phyloP scores from a whole-genome alignment of 2,329 filamentous ascomycete species.

The Ceratocystis cacaofunesta region DNA sequence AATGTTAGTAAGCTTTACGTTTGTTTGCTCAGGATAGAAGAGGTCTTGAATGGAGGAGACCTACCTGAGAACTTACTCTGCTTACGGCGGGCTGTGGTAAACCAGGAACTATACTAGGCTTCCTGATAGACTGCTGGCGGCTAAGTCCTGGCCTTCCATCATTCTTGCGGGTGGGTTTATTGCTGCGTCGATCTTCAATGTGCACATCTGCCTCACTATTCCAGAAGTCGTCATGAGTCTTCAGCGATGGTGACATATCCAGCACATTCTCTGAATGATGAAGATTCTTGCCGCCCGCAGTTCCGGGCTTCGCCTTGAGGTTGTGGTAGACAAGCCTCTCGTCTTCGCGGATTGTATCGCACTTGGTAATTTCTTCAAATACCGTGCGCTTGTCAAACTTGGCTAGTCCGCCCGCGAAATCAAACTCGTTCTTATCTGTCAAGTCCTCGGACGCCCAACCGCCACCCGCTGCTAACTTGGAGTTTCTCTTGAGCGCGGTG shows the following conservation, averaged over 20 bases:
- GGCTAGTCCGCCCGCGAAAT: constrained; percentile 76
- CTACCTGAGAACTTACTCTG: constrained; percentile 17
- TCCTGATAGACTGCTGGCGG: constrained; percentile 25
- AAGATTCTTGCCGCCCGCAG: constrained; percentile 71
- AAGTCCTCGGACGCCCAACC: constrained; percentile 95
- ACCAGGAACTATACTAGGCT: constrained; percentile 32
- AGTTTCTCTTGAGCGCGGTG: constrained; percentile 39
- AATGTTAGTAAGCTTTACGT: background rate
- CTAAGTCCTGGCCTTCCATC: constrained; percentile 10
- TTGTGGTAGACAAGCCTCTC: constrained; percentile 87
- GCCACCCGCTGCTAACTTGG: constrained; percentile 25
- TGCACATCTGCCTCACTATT: constrained; percentile 54
- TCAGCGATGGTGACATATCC: constrained; percentile 34
- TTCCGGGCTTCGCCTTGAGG: constrained; percentile 51
- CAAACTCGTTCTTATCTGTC: constrained; percentile 89
- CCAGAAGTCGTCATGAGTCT: constrained; percentile 43
- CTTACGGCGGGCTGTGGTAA: constrained; percentile 31
- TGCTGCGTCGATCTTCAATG: constrained; percentile 16
- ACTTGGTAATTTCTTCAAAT: constrained; percentile 81
- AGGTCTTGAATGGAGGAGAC: background rate
- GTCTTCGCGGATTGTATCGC: constrained; percentile 78
- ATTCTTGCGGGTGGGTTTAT: constrained; percentile 8
- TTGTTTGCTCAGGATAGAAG: background rate
- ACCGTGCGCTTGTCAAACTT: constrained; percentile 90
- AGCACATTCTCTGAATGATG: constrained; percentile 88